Conservation (phyloP, 192 early-diverging fungal species). For the Coemansia reversa region DNA sequence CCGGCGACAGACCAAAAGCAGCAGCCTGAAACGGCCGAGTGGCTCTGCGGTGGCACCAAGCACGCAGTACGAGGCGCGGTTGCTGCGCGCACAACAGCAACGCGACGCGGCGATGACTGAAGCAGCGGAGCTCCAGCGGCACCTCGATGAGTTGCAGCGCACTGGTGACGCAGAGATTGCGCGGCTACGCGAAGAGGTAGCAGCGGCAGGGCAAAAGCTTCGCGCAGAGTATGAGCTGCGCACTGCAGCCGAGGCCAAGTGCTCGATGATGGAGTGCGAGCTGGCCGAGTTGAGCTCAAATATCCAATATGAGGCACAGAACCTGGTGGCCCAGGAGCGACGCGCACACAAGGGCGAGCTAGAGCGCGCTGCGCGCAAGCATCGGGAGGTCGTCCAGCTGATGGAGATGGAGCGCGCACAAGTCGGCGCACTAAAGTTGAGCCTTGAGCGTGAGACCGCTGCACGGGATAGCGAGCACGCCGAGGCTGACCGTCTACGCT, state of each 20-base stretch:
- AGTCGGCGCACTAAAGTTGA: slow-evolving; percentile 34
- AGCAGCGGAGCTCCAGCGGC: slow-evolving; percentile 22
- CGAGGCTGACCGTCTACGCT: slow-evolving; percentile 29
- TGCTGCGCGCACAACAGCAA: slow-evolving; percentile 44
- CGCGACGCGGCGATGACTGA: slow-evolving; percentile 37
- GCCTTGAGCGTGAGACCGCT: slow-evolving; percentile 28
- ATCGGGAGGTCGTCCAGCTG: slow-evolving; percentile 34
- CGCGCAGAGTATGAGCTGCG: slow-evolving; percentile 46
- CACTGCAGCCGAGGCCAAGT: slow-evolving; percentile 51
- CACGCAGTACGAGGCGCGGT: slow-evolving; percentile 24
- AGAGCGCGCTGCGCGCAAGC: slow-evolving; percentile 20
- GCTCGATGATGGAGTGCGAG: slow-evolving; percentile 49
- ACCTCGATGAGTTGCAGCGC: slow-evolving; percentile 16
- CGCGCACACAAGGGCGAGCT: slow-evolving; percentile 38
- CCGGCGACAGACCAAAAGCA: slow-evolving; percentile 34
- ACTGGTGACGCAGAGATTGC: slow-evolving; percentile 16
- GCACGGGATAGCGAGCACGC: slow-evolving; percentile 31
- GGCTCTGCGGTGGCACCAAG: background rate
- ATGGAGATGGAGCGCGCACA: slow-evolving; percentile 49
- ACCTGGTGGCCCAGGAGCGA: slow-evolving; percentile 44
- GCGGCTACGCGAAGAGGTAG: slow-evolving; percentile 23
- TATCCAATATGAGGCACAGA: slow-evolving; percentile 51
- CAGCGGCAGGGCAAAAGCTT: slow-evolving; percentile 21
- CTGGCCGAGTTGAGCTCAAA: slow-evolving; percentile 51
- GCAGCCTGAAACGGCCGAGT: background rate